Evolutionary conservation across 2,329 filamentous ascomycete species (phyloP).

Genomic region (Geosmithia morbida): DNA sequence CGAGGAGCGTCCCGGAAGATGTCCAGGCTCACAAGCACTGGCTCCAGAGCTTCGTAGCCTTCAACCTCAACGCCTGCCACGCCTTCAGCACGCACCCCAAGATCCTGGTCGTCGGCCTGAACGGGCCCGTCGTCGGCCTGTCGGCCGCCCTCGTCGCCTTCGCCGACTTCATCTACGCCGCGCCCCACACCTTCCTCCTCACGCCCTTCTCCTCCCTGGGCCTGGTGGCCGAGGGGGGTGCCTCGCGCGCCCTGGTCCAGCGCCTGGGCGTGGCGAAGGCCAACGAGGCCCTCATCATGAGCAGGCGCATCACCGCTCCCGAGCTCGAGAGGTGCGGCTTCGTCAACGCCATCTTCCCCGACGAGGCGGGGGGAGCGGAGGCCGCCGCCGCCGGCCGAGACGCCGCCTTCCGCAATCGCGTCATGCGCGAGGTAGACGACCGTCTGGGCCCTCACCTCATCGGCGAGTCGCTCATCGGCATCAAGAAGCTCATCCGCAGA

Average conservation of each 20-base stretch:
- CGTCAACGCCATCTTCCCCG: slow-evolving; percentile 65
- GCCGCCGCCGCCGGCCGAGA: too few relatives aligned
- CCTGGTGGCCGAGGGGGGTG: slow-evolving; percentile 77
- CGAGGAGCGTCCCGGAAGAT: slow-evolving; percentile 23
- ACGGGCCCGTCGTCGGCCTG: slow-evolving; percentile 82
- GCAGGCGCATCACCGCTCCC: slow-evolving; percentile 55
- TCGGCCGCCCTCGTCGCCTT: slow-evolving; percentile 71
- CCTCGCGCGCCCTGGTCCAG: slow-evolving; percentile 64
- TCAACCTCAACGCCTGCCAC: slow-evolving; percentile 81
- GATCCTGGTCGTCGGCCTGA: slow-evolving; percentile 80
- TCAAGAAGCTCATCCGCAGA: slow-evolving; percentile 70
- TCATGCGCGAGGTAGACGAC: slow-evolving; percentile 70
- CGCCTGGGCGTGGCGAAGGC: slow-evolving; percentile 68
- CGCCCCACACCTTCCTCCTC: slow-evolving; percentile 69
- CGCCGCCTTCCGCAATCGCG: slow-evolving; percentile 53
- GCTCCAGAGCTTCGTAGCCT: slow-evolving; percentile 59
- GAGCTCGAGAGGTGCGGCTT: slow-evolving; percentile 68
- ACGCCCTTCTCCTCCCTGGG: slow-evolving; percentile 87
- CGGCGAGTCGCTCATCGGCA: slow-evolving; percentile 62
- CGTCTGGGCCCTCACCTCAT: slow-evolving; percentile 67
- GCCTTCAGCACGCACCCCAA: slow-evolving; percentile 91
- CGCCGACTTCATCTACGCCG: slow-evolving; percentile 84
- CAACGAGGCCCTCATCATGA: slow-evolving; percentile 90
- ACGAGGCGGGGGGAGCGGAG: slow-evolving; percentile 36
- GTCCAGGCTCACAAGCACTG: slow-evolving; percentile 33